Evolutionary conservation across 768 basidiomycete genomes (phyloP).

Genomic region (Podaxis sp.): DNA sequence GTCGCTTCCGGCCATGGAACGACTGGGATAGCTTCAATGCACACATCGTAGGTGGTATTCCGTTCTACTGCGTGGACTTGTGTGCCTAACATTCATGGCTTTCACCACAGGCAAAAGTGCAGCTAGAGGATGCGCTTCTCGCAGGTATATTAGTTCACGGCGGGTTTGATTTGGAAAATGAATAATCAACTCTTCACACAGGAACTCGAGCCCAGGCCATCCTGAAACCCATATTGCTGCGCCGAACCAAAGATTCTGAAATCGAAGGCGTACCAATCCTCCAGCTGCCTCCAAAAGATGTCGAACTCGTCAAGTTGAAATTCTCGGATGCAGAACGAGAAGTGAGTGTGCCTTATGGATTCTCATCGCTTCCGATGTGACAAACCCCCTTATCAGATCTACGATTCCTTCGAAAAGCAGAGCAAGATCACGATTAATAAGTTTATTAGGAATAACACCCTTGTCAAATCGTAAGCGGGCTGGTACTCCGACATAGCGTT

Average conservation of each 20-base stretch:
- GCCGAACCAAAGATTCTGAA: slow-evolving; percentile 68
- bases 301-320: slow-evolving; percentile 57
- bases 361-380: not conserved
- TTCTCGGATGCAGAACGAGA: slow-evolving; percentile 69
- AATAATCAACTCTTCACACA: slow-evolving; percentile 12
- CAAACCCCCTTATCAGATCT: slow-evolving; percentile 38
- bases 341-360: slow-evolving; percentile 33
- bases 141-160: slow-evolving; percentile 42
- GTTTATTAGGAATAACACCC: slow-evolving; percentile 62
- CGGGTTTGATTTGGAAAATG: not conserved
- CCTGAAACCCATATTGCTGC: slow-evolving; percentile 63
- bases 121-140: slow-evolving; percentile 55
- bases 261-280: slow-evolving; percentile 71
- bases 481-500: not conserved
- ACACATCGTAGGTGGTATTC: slow-evolving; percentile 41
- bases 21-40: slow-evolving; percentile 70
- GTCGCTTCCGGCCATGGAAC: slow-evolving; percentile 67
- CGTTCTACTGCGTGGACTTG: not conserved
- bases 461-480: slow-evolving; percentile 65
- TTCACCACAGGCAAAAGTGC: slow-evolving; percentile 44
- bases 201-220: slow-evolving; percentile 68
- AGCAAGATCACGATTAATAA: slow-evolving; percentile 56
- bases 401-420: slow-evolving; percentile 55
- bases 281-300: slow-evolving; percentile 57
- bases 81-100: not conserved